A percentile compares a stretch with the other conserved stretches of the same genome.
Conservation (phyloP, 2,329 filamentous ascomycete species). For the Arthroderma sp. region DNA sequence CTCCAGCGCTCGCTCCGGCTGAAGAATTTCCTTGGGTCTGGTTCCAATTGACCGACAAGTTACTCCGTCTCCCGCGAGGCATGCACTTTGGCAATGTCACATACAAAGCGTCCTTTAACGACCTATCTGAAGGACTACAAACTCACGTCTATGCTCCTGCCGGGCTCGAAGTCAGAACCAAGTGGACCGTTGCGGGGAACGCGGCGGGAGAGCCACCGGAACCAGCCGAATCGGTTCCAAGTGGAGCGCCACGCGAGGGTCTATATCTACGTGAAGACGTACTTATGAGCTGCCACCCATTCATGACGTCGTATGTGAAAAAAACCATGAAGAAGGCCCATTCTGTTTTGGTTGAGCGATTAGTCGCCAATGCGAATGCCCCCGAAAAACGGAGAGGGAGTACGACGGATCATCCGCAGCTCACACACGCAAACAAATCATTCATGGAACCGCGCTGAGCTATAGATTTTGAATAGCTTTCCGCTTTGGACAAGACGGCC, state of each 20-base stretch:
- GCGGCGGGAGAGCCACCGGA: slow-evolving; percentile 56
- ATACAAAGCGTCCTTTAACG: slow-evolving; percentile 70
- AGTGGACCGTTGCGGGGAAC: slow-evolving; percentile 63
- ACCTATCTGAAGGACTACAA: slow-evolving; percentile 58
- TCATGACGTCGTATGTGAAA: slow-evolving; percentile 66
- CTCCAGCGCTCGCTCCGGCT: slow-evolving; percentile 51
- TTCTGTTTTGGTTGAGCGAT: slow-evolving; percentile 51
- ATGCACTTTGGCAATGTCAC: slow-evolving; percentile 52
- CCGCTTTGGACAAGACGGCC: too few relatives aligned
- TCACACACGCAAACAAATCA: too few relatives aligned
- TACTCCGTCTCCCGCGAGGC: slow-evolving; percentile 59
- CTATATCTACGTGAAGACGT: slow-evolving; percentile 78
- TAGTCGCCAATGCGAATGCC: slow-evolving; percentile 40
- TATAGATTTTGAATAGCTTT: too few relatives aligned
- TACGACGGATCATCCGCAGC: too few relatives aligned
- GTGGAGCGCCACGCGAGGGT: slow-evolving; percentile 52
- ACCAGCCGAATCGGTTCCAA: slow-evolving; percentile 48
- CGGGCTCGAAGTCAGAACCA: slow-evolving; percentile 63
- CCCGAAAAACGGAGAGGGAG: slow-evolving; percentile 12
- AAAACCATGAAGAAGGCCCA: slow-evolving; percentile 70
- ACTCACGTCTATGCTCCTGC: slow-evolving; percentile 76
- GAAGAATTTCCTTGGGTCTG: slow-evolving; percentile 63
- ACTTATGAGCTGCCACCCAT: slow-evolving; percentile 64
- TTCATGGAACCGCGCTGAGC: too few relatives aligned
- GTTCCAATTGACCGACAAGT: slow-evolving; percentile 68